Base-by-base conservation (phyloP, 2,329 filamentous ascomycete genomes). In the Penicillium sp. region DNA sequence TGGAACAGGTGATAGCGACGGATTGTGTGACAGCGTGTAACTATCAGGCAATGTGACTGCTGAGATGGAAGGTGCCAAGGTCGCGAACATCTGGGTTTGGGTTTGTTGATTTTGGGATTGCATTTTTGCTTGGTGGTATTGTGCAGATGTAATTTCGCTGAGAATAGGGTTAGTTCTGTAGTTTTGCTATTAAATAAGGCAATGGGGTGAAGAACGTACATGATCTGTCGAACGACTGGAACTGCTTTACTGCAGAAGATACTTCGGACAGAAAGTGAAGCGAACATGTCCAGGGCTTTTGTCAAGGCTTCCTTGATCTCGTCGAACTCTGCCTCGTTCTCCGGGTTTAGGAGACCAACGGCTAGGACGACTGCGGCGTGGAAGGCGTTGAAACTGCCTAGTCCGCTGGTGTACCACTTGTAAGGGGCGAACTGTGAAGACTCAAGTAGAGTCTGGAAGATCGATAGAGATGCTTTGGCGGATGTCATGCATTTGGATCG, bases 341-440 rank as follows among this genome's bases (percentile, higher is more conserved):
- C 67, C 0, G 70, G 65, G 29, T 68, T 65, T 49, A 70, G 63
- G 7, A 74, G 57, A 19, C 70, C 65, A 3, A 66, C 56, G 6
- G 67, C 65, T 2, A 75, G 55, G 6, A 72, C 68, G 1, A 76
- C 68, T 6, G 74, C 74, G 1, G 72, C 74, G 45, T 77, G 74
- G 56, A 78, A 77, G 1, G 75, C 73, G 39, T 77, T 73, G 56
- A 77, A 78, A 52, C 72, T 75, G 6, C 74, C 75, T 3, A 75
- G 58, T 2, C 73, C 72, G 27, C 71, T 69, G 26, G 69, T 74
- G 54, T 76, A 78, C 75, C 75, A 78, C 58, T 68, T 73, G 55
- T 76, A 78, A 1, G 71, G 69, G 5, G 66, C 62, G 44, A 75
- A 75, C 6, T 67, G 57, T 1, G 70, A 58, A 1, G 67, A 64